Evolutionary conservation across 257 asterid genomes (phyloP), one percentile per base, ranked within the genome.

Genomic region (Primulina huaijiensis): DNA sequence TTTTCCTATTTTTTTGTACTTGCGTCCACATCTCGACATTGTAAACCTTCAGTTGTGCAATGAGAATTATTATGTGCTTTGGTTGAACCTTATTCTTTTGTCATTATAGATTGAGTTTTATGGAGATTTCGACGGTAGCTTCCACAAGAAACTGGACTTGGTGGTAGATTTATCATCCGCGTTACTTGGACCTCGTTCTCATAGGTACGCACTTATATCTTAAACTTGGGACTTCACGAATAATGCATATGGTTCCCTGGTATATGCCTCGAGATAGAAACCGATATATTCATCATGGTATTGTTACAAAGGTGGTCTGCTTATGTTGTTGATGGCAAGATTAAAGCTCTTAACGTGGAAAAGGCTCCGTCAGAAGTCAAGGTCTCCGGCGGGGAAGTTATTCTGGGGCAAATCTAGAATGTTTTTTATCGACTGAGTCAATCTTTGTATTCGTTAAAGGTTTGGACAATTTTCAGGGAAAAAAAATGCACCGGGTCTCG

Each of bases 111-210:
- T 93, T 74, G 99, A 93, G 66, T 93, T 93, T 76, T 93, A 89
- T 72, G 99, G 97, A 73, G 99, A 93, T 78, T 89, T 90, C 60
- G 99, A 93, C 53, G 97, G 95, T 72, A 90, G 96, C 84, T 90
- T 93, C 86, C 96, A 90, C 84, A 93, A 86, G 69, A 90, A 87
- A 72, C 84, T 93, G 75, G 96, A 90, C 82, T 80, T 93, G 81
- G 72, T 78, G 21, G 65, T 86, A 52, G 97, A 93, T 75, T 83
- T 93, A 75, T 87, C 95, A 10, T 83, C 88, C 56, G 99, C 97
- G 34, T 74, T 93, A 82, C 89, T 90, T 43, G 99, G 99, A 71
- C 87, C 79, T 69, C 96, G 97, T 20, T 87, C 97, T 74, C 90
- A 89, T 56, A 90, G 99, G 99, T 83, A 80, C 76, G 62, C 66